phyloP scores from a whole-genome alignment of 768 basidiomycete species.

The Lentinula detonsa region DNA sequence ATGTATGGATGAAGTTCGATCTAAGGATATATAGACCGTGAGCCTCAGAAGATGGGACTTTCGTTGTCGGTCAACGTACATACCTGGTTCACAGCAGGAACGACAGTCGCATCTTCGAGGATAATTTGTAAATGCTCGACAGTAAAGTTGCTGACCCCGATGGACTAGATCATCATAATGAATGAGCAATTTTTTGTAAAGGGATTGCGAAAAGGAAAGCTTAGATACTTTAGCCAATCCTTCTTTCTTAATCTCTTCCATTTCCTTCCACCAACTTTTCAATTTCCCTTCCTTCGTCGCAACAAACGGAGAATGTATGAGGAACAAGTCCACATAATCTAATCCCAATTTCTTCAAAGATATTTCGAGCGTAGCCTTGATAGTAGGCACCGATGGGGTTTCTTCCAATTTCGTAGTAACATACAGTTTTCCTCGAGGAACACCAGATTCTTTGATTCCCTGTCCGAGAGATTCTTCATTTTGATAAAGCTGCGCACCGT shows the following conservation, averaged over 20 bases:
- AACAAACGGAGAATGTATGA: slow-evolving; percentile 31
- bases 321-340: slow-evolving; percentile 30
- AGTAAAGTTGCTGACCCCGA: slow-evolving; percentile 37
- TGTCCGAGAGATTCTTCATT: slow-evolving; percentile 9
- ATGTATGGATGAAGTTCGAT: slow-evolving; percentile 53
- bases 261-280: slow-evolving; percentile 33
- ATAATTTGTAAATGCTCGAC: slow-evolving; percentile 24
- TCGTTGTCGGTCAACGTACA: background rate
- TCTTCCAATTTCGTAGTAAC: slow-evolving; percentile 36
- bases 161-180: slow-evolving; percentile 10
- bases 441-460: slow-evolving; percentile 20
- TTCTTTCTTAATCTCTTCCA: slow-evolving; percentile 34
- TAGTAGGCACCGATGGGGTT: slow-evolving; percentile 24
- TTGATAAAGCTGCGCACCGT: slow-evolving; percentile 25
- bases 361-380: slow-evolving; percentile 19
- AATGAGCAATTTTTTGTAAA: background rate
- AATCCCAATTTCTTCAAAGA: slow-evolving; percentile 21
- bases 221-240: slow-evolving; percentile 23
- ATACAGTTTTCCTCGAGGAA: slow-evolving; percentile 31
- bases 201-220: background rate
- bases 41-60: no score
- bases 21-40: no score
- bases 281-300: slow-evolving; percentile 13
- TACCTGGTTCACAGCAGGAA: slow-evolving; percentile 25
- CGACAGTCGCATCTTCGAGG: slow-evolving; percentile 15